These are phyloP conservation scores for Saxispiralis lemnorum DNA, from an alignment of 495 filamentous ascomycete species.

Conservation along the genomic window DNA sequence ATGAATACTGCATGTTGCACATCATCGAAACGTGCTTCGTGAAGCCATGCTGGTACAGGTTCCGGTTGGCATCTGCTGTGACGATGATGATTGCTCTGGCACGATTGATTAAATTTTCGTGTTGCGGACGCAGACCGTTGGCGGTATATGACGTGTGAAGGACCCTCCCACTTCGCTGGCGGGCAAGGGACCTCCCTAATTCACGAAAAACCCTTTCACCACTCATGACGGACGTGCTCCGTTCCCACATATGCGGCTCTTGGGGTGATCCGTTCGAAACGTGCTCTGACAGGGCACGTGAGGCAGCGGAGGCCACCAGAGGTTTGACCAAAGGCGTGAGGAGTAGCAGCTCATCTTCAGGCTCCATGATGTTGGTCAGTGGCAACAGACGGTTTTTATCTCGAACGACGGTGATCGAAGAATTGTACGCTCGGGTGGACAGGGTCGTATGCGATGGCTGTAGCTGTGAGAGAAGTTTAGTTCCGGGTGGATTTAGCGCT, in stretches of 20 bases:
- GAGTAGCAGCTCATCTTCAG: conserved; percentile 68
- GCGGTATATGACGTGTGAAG: conserved; percentile 83
- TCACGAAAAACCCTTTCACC: conserved; percentile 78
- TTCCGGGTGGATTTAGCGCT: conserved; percentile 61
- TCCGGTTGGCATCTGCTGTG: conserved; percentile 77
- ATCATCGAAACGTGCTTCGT: conserved; percentile 90
- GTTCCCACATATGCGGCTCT: conserved; percentile 41
- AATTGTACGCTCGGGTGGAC: conserved; percentile 66
- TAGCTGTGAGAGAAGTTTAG: conserved; percentile 52
- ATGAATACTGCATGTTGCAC: conserved; percentile 50
- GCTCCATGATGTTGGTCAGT: conserved; percentile 54
- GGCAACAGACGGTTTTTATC: conserved; percentile 66
- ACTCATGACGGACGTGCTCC: conserved; percentile 54
- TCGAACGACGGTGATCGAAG: conserved; percentile 68
- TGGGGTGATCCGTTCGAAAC: conserved; percentile 22
- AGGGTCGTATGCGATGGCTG: conserved; percentile 62
- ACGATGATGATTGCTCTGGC: conserved; percentile 72
- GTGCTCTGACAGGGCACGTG: conserved; percentile 33
- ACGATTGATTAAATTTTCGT: conserved; percentile 75
- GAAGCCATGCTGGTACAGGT: conserved; percentile 78
- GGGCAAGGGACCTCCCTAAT: conserved; percentile 60
- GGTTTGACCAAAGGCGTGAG: conserved; percentile 76
- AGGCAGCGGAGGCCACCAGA: conserved; percentile 63
- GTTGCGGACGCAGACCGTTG: conserved; percentile 71
- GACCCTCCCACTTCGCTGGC: conserved; percentile 63